Percentiles rank a stretch among this genome's conserved stretches.
Conservation (phyloP, 768 basidiomycete genomes). For the Lepiota brunneoincarnata region DNA sequence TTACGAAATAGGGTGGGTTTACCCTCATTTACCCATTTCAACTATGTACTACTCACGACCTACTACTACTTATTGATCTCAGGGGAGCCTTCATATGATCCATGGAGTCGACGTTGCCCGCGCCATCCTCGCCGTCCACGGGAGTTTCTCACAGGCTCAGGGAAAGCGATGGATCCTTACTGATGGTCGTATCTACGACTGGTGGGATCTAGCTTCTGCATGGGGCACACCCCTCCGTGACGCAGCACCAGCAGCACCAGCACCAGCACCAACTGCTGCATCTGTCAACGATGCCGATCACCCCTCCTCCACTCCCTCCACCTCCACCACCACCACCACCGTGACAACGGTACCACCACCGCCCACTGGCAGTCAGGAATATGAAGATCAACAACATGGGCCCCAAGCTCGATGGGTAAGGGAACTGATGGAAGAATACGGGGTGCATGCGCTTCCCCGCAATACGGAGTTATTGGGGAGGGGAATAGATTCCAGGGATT, state of each 20-base stretch:
- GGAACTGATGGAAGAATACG: slow-evolving; percentile 53
- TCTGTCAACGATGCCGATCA: neutral
- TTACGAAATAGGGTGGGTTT: slow-evolving; percentile 43
- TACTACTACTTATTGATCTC: neutral
- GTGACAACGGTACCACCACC: neutral
- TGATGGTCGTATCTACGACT: slow-evolving; percentile 58
- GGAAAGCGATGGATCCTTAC: slow-evolving; percentile 58
- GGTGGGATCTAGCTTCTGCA: slow-evolving; percentile 63
- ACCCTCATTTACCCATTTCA: neutral
- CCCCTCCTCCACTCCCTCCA: too few species aligned
- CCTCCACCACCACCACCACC: too few species aligned
- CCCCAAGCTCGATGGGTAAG: slow-evolving; percentile 52
- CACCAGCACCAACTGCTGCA: too few species aligned
- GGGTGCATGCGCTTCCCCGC: slow-evolving; percentile 51
- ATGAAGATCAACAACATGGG: slow-evolving; percentile 23
- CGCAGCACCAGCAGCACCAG: too few species aligned
- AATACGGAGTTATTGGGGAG: slow-evolving; percentile 44
- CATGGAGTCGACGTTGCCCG: slow-evolving; percentile 61
- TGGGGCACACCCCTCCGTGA: slow-evolving; percentile 36
- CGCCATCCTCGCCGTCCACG: slow-evolving; percentile 56
- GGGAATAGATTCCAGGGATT: slow-evolving; percentile 58
- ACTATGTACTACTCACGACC: too few species aligned
- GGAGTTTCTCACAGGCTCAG: slow-evolving; percentile 36
- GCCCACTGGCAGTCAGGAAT: neutral
- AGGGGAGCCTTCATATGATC: slow-evolving; percentile 61